phyloP scores from a whole-genome alignment of 106 monocot genomes.

The Dioscorea zingiberensis region DNA sequence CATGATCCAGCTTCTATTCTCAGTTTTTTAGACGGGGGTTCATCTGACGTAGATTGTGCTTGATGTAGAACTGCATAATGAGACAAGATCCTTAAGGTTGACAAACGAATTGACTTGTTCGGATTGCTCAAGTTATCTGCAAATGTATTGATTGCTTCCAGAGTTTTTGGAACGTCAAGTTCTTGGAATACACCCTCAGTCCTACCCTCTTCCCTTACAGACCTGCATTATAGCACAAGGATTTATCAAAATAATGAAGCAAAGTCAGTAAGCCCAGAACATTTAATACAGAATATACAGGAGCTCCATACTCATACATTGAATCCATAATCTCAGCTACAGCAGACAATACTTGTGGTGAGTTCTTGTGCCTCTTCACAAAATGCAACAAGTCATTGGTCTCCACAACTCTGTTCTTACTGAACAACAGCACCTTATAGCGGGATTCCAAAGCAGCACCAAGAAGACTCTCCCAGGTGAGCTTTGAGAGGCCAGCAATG shows the following conservation, averaged over 20 bases:
- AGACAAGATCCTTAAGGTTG: constrained; percentile 80
- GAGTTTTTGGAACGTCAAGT: constrained; percentile 24
- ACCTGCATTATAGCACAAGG: constrained; percentile 15
- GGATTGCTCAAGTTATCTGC: constrained; percentile 50
- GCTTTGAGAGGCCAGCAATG: constrained; percentile 45
- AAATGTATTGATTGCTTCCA: constrained; percentile 30
- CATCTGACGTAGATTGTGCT: constrained; percentile 22
- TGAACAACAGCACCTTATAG: constrained; percentile 35
- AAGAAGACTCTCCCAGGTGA: constrained; percentile 71
- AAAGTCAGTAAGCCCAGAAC: too few species aligned
- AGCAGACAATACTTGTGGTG: constrained; percentile 54
- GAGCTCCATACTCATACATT: constrained; percentile 37
- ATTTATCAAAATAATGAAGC: constrained; percentile 1
- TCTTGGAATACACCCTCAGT: constrained; percentile 11
- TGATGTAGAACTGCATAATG: constrained; percentile 39
- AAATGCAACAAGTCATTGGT: constrained; percentile 34
- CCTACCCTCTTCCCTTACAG: constrained; percentile 6
- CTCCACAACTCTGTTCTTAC: constrained; percentile 28
- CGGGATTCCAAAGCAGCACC: constrained; percentile 57
- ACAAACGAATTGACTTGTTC: constrained; percentile 62
- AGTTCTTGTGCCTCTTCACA: constrained; percentile 60
- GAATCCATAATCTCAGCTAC: constrained; percentile 72
- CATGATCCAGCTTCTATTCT: constrained; percentile 41
- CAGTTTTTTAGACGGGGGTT: constrained; percentile 56
- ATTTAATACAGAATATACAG: background rate